phyloP scores from a whole-genome alignment of 139 green algal species.

The Chlamydomonas incerta region DNA sequence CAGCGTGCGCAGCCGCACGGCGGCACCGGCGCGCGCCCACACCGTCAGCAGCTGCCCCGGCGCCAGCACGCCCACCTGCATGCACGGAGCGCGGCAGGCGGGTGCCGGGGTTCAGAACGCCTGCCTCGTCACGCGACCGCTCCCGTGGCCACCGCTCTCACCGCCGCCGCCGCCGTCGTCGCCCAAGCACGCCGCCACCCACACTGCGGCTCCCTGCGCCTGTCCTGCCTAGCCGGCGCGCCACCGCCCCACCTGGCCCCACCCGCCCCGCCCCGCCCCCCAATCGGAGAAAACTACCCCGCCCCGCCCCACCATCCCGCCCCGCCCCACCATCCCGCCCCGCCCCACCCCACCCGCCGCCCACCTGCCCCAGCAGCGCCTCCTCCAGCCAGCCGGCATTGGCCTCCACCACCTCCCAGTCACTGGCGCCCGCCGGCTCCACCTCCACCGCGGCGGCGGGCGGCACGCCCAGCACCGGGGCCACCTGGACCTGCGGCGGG shows the following conservation, averaged over 20 bases:
- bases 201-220: no score
- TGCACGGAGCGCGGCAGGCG: slow-evolving; percentile 41
- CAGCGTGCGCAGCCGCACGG: slow-evolving; percentile 38
- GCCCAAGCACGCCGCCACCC: no score
- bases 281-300: no score
- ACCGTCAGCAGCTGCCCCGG: slow-evolving; percentile 74
- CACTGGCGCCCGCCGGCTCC: slow-evolving; percentile 55
- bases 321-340: not conserved
- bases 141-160: no score
- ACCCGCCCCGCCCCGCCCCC: no score
- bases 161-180: no score
- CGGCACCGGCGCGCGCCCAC: slow-evolving; percentile 64
- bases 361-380: slow-evolving; percentile 76
- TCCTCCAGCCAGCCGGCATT: slow-evolving; percentile 85
- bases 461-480: slow-evolving; percentile 40
- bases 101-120: no score
- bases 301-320: not conserved
- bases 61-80: slow-evolving; percentile 78
- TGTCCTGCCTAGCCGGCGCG: no score
- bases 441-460: slow-evolving; percentile 21
- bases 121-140: no score
- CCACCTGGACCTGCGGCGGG: not conserved
- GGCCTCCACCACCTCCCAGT: slow-evolving; percentile 91
- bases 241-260: no score
- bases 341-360: not conserved